Evolutionary conservation across 352 stramenopile genomes (phyloP), one percentile per base, ranked within the genome.

Genomic region (Phytophthora pinifolia): DNA sequence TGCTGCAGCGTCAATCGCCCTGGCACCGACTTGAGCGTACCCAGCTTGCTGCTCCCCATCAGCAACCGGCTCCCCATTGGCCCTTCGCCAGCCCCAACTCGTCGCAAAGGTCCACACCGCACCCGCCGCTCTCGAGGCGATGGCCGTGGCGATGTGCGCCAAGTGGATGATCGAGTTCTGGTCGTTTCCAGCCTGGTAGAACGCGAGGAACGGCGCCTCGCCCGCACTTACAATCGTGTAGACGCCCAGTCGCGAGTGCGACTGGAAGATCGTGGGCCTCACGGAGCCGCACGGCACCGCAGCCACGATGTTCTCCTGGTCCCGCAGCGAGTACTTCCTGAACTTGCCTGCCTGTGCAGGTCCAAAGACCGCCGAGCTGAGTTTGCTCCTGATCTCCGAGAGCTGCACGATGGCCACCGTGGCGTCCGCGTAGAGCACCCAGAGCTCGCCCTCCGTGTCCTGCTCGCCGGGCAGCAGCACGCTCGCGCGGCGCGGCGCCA

Each of bases 151-250:
- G 52, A 94, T 89, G 56, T 94, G 84, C 6, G 84, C 84, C 49
- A 94, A 73, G 35, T 92, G 84, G 44, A 94, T 89, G 52, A 92
- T 89, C 30, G 84, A 94, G 39, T 90, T 92, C 44, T 91, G 82
- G 48, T 94, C 84, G 27, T 89, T 89, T 2, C 82, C 84, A 5
- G 84, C 84, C 30, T 92, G 84, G 43, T 92, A 92, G 38, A 94
- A 94, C 9, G 80, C 76, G 8, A 94, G 53, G 44, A 92, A 90
- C 0, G 84, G 84, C 15, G 72, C 67, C 0, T 74, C 75, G 0
- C 84, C 84, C 17, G 81, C 76, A 27, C 74, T 89, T 6, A 94
- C 58, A 43, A 91, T 74, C 12, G 80, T 90, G 32, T 86, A 84
- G 2, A 91, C 65, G 1, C 84, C 82, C 27, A 91, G 67, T 1